phyloP scores from a whole-genome alignment of 129 eudicot species.

The Logfia minima region DNA sequence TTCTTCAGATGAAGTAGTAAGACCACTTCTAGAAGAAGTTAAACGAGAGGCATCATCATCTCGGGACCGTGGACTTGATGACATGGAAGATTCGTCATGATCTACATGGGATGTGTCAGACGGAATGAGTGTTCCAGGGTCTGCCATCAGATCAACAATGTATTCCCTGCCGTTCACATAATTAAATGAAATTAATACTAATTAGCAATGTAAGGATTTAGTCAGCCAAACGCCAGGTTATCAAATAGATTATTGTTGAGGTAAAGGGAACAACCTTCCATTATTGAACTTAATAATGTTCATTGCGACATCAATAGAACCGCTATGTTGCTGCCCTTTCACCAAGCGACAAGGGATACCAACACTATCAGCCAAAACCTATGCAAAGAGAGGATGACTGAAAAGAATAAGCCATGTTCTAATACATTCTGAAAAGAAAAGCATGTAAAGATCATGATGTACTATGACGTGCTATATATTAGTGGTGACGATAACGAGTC shows the following conservation, averaged over 20 bases:
- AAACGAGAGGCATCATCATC: constrained; percentile 40
- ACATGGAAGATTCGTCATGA: constrained; percentile 41
- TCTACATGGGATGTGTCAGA: constrained; percentile 54
- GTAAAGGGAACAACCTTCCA: constrained; percentile 59
- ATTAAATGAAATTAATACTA: not conserved
- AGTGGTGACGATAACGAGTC: not conserved
- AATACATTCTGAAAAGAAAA: not conserved
- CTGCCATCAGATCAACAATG: constrained; percentile 93
- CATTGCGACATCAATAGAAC: constrained; percentile 80
- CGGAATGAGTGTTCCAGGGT: constrained; percentile 94
- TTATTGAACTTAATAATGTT: constrained; percentile 58
- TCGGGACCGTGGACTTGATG: constrained; percentile 39
- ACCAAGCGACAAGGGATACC: constrained; percentile 86
- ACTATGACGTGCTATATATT: not conserved
- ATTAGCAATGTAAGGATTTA: constrained; percentile 3
- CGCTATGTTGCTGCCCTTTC: constrained; percentile 84
- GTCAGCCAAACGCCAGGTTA: no score
- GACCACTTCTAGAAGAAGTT: constrained; percentile 54
- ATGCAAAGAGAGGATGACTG: not conserved
- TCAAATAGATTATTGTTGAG: not conserved
- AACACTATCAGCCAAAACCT: constrained; percentile 95
- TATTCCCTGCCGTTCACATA: constrained; percentile 71
- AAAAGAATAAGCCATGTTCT: not conserved
- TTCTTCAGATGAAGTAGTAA: constrained; percentile 47
- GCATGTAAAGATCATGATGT: not conserved